These are phyloP conservation scores for Juglanconis sp. DNA, from an alignment of 2,329 filamentous ascomycete genomes.

Conservation along the genomic window DNA sequence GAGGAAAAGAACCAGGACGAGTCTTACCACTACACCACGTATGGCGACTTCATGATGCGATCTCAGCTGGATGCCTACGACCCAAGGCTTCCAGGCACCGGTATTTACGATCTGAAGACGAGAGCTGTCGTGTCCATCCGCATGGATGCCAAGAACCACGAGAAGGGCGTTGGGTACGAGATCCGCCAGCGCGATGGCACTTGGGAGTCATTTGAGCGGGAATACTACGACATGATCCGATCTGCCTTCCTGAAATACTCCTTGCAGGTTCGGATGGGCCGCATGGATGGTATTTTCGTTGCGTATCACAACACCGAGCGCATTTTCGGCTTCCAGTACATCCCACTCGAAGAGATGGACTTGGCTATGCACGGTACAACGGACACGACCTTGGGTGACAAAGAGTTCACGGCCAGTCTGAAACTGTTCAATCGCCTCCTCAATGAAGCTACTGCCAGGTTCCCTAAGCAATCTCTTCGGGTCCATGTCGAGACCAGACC, in stretches of 20 bases:
- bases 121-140: slow-evolving; percentile 87
- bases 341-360: slow-evolving; percentile 85
- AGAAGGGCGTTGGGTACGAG: slow-evolving; percentile 81
- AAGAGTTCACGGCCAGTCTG: slow-evolving; percentile 82
- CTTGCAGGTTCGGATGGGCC: slow-evolving; percentile 90
- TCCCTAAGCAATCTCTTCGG: slow-evolving; percentile 72
- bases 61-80: slow-evolving; percentile 94
- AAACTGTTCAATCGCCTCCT: slow-evolving; percentile 75
- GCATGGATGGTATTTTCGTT: slow-evolving; percentile 98
- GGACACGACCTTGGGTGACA: slow-evolving; percentile 66
- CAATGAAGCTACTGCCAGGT: slow-evolving; percentile 69
- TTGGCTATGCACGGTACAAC: slow-evolving; percentile 76
- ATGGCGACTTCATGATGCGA: slow-evolving; percentile 87
- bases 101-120: slow-evolving; percentile 96
- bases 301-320: slow-evolving; percentile 93
- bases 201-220: slow-evolving; percentile 90
- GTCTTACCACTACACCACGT: slow-evolving; percentile 80
- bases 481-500: slow-evolving; percentile 77
- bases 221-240: slow-evolving; percentile 96
- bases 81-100: slow-evolving; percentile 77
- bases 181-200: slow-evolving; percentile 72
- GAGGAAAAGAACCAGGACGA: slow-evolving; percentile 71
- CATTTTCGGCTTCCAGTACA: slow-evolving; percentile 97
- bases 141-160: slow-evolving; percentile 73
- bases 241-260: slow-evolving; percentile 96